Conservation (phyloP, 495 filamentous ascomycete genomes). For the Evernia prunastri region DNA sequence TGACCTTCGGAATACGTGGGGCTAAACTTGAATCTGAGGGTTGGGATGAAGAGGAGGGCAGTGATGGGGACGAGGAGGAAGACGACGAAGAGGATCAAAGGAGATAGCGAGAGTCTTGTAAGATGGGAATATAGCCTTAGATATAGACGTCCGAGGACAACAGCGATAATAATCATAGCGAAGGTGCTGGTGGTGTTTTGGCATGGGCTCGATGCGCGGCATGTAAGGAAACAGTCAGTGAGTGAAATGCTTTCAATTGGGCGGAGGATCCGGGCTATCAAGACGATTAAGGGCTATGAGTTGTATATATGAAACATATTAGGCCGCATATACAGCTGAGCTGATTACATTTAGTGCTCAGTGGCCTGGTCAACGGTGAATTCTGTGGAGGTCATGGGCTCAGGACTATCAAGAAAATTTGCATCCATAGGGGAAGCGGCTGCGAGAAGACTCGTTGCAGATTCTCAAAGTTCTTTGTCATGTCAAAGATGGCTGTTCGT, state of each 20-base stretch:
- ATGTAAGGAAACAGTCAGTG: not conserved
- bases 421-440: not conserved
- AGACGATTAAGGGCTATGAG: not conserved
- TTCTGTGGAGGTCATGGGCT: not conserved
- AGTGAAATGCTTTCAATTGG: not conserved
- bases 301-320: not conserved
- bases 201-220: not conserved
- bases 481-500: not conserved
- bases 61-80: slow-evolving; percentile 42
- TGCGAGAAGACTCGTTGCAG: not conserved
- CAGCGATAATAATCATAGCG: slow-evolving; percentile 12
- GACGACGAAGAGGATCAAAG: slow-evolving; percentile 42
- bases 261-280: not conserved
- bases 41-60: slow-evolving; percentile 51
- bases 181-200: slow-evolving; percentile 21
- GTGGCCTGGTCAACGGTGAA: too few relatives aligned
- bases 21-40: slow-evolving; percentile 55
- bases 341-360: not conserved
- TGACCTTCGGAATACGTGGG: slow-evolving; percentile 65
- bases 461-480: too few relatives aligned
- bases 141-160: not conserved
- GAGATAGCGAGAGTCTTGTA: slow-evolving; percentile 7
- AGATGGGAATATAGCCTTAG: not conserved
- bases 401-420: not conserved
- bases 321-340: slow-evolving; percentile 6